These are phyloP conservation scores for Climacium dendroides DNA, from an alignment of 225 moss, liverwort and hornwort genomes.

Conservation along the genomic window DNA sequence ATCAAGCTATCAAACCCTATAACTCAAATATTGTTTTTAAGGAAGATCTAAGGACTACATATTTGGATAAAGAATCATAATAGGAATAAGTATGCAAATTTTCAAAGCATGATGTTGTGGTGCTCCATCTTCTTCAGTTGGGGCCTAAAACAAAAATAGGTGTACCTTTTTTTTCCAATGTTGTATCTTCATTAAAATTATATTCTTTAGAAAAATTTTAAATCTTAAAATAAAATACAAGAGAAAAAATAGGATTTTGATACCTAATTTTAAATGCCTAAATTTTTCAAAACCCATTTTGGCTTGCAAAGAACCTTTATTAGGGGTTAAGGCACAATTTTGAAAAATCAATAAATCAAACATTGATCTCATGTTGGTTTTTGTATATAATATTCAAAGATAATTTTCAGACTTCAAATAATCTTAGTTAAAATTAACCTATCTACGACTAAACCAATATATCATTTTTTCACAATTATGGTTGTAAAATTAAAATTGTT, in stretches of 20 bases:
- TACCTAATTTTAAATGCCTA: neutral
- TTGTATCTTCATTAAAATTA: neutral
- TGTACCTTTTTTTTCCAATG: accelerated
- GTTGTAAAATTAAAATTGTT: neutral
- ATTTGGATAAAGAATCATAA: neutral
- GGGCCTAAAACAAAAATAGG: accelerated
- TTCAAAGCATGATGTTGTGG: neutral
- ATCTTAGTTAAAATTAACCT: too few species aligned
- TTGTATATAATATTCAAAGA: neutral
- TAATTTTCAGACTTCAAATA: neutral
- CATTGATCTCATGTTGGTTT: neutral
- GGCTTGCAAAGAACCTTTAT: neutral
- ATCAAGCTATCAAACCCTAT: too few species aligned
- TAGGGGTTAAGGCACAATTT: accelerated
- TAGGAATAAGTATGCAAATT: neutral
- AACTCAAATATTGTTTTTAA: too few species aligned
- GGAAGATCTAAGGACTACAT: neutral
- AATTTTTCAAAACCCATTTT: neutral
- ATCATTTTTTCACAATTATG: neutral
- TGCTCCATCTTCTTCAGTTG: accelerated
- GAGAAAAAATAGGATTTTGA: neutral
- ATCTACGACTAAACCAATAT: neutral
- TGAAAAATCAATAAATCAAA: neutral
- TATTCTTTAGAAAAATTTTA: neutral
- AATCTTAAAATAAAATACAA: neutral